Percentiles rank a stretch among this genome's conserved stretches.
Evolutionary conservation across 140 eudicot species (phyloP).

Genomic region (Eryngium alpinum): DNA sequence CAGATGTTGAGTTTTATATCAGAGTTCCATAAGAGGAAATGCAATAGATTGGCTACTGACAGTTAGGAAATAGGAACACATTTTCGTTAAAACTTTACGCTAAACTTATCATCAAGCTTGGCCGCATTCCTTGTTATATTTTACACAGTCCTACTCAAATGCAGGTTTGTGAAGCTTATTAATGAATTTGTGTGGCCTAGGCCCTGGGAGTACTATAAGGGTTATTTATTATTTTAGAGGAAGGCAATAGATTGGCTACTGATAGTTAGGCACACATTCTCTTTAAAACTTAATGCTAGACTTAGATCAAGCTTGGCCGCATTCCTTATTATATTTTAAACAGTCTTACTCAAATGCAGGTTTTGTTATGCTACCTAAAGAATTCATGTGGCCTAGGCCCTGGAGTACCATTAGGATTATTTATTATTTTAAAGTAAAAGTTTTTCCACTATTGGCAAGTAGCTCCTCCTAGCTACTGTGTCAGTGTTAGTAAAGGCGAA

Average conservation of each 20-base stretch:
- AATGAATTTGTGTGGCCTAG: background rate
- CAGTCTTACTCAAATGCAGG: background rate
- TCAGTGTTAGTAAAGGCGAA: too few species aligned
- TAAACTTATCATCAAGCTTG: background rate
- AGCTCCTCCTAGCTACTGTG: background rate
- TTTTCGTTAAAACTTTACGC: background rate
- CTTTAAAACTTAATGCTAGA: background rate
- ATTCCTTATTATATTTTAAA: background rate
- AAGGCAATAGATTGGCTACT: background rate
- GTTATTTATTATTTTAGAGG: background rate
- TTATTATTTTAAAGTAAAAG: background rate
- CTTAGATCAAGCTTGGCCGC: background rate
- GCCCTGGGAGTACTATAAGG: background rate
- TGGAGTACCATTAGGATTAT: conserved; percentile 1
- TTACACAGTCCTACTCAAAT: background rate
- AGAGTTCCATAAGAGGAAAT: background rate
- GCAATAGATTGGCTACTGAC: background rate
- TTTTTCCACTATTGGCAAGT: background rate
- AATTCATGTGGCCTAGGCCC: background rate
- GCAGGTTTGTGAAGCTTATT: background rate
- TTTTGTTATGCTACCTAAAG: background rate
- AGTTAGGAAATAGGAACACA: background rate
- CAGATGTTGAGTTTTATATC: too few species aligned
- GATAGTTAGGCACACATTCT: background rate
- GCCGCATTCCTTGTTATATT: background rate